Evolutionary conservation across 768 basidiomycete genomes (phyloP).

Genomic region (Xerocomellus amylosporus): DNA sequence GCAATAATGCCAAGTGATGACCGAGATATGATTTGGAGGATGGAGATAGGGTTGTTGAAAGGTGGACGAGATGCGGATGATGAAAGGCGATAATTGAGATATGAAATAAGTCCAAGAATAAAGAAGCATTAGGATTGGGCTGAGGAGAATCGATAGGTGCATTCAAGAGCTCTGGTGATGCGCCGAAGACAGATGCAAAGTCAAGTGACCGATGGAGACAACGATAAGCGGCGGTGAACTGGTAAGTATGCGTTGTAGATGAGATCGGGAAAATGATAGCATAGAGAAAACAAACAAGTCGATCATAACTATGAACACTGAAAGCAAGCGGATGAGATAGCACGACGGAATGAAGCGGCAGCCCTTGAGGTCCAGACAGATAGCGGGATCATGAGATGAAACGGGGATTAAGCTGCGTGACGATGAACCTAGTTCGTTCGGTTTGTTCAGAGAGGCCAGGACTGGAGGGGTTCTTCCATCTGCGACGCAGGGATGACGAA

Average conservation of each 20-base stretch:
- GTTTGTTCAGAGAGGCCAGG: constrained; percentile 26
- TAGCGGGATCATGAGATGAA: constrained; percentile 2
- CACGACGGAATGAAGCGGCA: constrained; percentile 2
- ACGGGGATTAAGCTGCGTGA: constrained; percentile 7
- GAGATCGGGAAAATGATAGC: constrained; percentile 7
- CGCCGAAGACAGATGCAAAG: background rate
- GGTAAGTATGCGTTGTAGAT: background rate
- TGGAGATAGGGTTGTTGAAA: background rate
- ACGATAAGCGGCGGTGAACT: background rate
- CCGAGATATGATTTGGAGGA: background rate
- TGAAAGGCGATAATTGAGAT: constrained; percentile 12
- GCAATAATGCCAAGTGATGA: background rate
- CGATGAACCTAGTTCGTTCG: background rate
- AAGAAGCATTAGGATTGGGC: constrained; percentile 5
- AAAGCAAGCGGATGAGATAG: constrained; percentile 19
- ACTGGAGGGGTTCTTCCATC: constrained; percentile 31
- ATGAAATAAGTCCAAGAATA: constrained; percentile 18
- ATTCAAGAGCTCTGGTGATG: background rate
- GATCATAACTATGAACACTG: constrained; percentile 24
- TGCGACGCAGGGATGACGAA: constrained; percentile 17
- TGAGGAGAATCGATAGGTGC: too few relatives aligned
- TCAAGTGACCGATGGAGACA: background rate
- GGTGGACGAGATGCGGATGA: background rate
- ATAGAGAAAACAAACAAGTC: constrained; percentile 10
- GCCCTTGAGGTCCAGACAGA: constrained; percentile 7